Conservation (phyloP, 2,329 filamentous ascomycete species). For the Sporothrix mexicana region DNA sequence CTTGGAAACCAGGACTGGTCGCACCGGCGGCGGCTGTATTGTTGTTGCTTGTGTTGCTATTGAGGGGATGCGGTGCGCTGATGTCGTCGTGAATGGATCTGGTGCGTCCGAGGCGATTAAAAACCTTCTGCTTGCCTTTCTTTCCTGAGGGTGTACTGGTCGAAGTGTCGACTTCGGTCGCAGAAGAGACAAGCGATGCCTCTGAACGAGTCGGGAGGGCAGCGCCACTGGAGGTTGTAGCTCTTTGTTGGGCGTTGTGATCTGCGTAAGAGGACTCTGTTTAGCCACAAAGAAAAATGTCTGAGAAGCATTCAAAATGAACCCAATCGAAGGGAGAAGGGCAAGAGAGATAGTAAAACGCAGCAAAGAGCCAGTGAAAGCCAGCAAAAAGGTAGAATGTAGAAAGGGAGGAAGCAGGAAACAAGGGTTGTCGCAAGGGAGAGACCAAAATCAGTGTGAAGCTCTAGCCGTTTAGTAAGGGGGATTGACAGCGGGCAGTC, state of each 20-base stretch:
- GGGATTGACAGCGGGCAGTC: constrained; percentile 10
- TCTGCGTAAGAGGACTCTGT: constrained; percentile 38
- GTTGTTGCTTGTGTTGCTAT: constrained; percentile 29
- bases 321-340: constrained; percentile 1
- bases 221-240: constrained; percentile 34
- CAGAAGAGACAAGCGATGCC: constrained; percentile 57
- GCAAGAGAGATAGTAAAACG: background rate
- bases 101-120: constrained; percentile 58
- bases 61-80: constrained; percentile 29
- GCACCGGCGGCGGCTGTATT: background rate
- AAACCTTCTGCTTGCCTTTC: constrained; percentile 61
- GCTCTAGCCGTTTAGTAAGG: constrained; percentile 20
- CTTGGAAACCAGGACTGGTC: constrained; percentile 37
- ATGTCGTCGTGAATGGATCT: constrained; percentile 58
- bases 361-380: background rate
- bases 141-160: constrained; percentile 44
- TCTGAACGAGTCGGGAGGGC: constrained; percentile 59
- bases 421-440: background rate
- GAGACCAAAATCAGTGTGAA: constrained; percentile 6
- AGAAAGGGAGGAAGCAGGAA: background rate
- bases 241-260: constrained; percentile 44
- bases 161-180: constrained; percentile 30
- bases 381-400: background rate
- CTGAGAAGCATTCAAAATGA: constrained; percentile 29
- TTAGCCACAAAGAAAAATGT: constrained; percentile 36